A percentile compares a stretch with the other conserved stretches of the same genome.
Evolutionary conservation across 306 rosid species (phyloP).

Genomic region (Phaseolus lunatus): DNA sequence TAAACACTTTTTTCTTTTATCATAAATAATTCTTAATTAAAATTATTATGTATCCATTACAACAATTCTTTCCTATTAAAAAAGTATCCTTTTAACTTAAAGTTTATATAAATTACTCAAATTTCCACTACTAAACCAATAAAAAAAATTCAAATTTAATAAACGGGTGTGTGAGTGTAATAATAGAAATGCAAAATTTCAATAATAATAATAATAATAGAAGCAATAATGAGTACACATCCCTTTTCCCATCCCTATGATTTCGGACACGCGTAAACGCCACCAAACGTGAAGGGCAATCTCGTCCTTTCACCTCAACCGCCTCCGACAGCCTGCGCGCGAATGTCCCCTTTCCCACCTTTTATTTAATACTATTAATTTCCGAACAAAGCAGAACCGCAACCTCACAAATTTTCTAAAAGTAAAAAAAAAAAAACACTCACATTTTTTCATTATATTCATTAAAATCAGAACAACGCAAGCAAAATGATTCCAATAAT

Average conservation of each 20-base stretch:
- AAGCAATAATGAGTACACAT: background rate
- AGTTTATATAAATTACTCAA: no score
- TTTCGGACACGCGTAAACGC: slow-evolving; percentile 55
- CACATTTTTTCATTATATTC: background rate
- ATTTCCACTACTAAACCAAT: no score
- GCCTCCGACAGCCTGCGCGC: slow-evolving; percentile 80
- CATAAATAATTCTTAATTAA: no score
- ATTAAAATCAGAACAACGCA: background rate
- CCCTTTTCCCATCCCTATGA: slow-evolving; percentile 39
- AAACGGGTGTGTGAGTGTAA: background rate
- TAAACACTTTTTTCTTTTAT: no score
- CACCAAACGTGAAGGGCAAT: slow-evolving; percentile 43
- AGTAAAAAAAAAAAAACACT: background rate
- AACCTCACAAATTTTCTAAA: slow-evolving; percentile 14
- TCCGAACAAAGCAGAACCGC: slow-evolving; percentile 4
- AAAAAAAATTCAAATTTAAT: background rate
- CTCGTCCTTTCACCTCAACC: slow-evolving; percentile 46
- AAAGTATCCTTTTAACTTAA: no score
- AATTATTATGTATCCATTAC: no score
- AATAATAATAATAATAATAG: background rate
- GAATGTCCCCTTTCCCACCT: slow-evolving; percentile 55
- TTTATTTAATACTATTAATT: background rate
- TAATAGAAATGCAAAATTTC: background rate
- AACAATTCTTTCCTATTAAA: no score
- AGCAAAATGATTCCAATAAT: slow-evolving; percentile 15